Evolutionary conservation across 1,284 basidiomycete genomes (phyloP), one percentile per base, ranked within the genome.

Genomic region (Trametes pubescens): DNA sequence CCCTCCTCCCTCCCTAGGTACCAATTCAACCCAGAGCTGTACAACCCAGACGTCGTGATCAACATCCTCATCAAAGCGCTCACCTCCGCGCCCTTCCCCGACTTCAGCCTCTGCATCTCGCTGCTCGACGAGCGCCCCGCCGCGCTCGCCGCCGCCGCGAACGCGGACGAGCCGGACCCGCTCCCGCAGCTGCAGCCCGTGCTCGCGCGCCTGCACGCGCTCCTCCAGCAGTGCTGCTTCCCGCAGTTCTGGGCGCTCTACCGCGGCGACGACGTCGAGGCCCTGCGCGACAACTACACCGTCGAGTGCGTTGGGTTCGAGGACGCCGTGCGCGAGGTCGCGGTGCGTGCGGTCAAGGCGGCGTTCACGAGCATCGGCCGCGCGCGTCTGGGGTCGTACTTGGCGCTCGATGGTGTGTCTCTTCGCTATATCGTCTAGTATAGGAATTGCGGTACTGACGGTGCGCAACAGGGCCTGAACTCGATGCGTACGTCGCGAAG

Each of bases 11-110:
- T 35, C 35, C 58, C 24, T 66, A 98, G 95, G 61, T 98, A 98
- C 80, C 96, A 99, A 76, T 98, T 98, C 82, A 99, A 99, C 81
- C 89, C 94, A 21, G 89, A 93, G 76, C 86, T 97, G 49, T 94
- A 94, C 80, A 96, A 96, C 80, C 90, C 94, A 9, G 94, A 96
- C 73, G 92, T 96, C 22, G 92, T 96, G 70, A 84, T 97, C 78
- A 94, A 97, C 82, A 94, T 99, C 76, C 92, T 99, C 74, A 86
- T 96, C 77, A 98, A 98, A 84, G 87, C 95, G 22, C 86, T 99
- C 61, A 89, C 92, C 34, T 86, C 89, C 2, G 84, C 88, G 38
- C 92, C 94, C 44, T 88, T 93, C 56, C 94, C 96, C 65, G 96
- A 99, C 77, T 98, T 96, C 81, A 93, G 92, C 76, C 92, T 98